Evolutionary conservation across 768 basidiomycete species (phyloP).

Genomic region (Phaeotremella fagi): DNA sequence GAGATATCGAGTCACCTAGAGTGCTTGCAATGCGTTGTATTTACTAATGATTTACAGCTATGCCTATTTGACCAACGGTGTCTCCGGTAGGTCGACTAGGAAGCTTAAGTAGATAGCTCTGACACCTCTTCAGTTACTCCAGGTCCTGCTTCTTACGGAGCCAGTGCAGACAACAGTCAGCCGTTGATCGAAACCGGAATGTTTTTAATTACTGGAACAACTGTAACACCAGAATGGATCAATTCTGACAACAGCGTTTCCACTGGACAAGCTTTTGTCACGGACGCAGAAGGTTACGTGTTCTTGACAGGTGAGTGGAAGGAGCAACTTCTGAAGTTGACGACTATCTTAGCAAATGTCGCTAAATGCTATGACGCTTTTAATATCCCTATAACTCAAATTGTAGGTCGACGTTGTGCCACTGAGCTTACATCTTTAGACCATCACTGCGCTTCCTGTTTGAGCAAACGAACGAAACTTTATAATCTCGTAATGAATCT

Average conservation of each 20-base stretch:
- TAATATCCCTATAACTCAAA: no score
- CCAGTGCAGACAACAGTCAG: background rate
- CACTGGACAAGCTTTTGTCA: background rate
- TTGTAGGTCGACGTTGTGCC: no score
- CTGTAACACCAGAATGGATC: background rate
- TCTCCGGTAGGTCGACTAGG: background rate
- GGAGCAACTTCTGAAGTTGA: no score
- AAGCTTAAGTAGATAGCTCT: background rate
- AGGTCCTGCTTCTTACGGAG: background rate
- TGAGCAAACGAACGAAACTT: no score
- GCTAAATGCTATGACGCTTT: no score
- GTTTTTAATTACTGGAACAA: background rate
- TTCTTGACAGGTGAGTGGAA: background rate
- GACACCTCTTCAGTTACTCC: background rate
- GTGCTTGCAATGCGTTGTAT: no score
- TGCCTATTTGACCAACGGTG: background rate
- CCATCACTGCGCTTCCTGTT: no score
- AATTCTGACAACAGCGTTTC: background rate
- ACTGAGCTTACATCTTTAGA: no score
- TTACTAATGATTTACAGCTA: no score
- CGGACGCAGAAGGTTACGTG: background rate
- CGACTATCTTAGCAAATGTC: no score
- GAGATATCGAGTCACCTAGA: no score
- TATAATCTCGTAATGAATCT: no score
- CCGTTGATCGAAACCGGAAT: background rate